Percentiles rank a stretch among this genome's conserved stretches.
phyloP scores from a whole-genome alignment of 805 yeast species.

The Saccharomyces jurei region DNA sequence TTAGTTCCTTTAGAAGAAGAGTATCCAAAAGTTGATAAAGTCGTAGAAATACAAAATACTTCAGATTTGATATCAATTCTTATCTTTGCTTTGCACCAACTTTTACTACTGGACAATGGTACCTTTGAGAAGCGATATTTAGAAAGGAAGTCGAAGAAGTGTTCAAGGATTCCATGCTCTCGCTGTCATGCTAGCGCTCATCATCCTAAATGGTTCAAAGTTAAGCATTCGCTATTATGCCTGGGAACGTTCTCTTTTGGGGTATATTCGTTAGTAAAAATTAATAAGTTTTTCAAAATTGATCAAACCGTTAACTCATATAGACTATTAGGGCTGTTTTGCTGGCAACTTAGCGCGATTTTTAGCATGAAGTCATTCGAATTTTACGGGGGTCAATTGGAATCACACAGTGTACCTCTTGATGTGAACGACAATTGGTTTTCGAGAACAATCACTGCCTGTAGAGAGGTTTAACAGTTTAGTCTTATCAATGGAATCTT shows the following conservation, averaged over 20 bases:
- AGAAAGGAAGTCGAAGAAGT: not conserved
- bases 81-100: not conserved
- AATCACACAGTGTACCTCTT: not conserved
- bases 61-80: not conserved
- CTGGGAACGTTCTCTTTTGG: not conserved
- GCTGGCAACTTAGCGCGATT: not conserved
- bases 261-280: not conserved
- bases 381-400: not conserved
- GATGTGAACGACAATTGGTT: not conserved
- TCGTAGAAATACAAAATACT: not conserved
- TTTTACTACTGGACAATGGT: not conserved
- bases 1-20: not conserved
- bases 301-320: not conserved
- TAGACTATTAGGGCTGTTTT: not conserved
- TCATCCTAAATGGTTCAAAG: not conserved
- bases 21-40: not conserved
- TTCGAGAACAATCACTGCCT: not conserved
- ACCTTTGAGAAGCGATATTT: not conserved
- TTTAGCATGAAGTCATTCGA: not conserved
- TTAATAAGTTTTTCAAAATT: not conserved
- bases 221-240: not conserved
- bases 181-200: not conserved
- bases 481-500: no score
- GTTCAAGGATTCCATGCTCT: not conserved
- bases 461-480: not conserved